Percentiles rank a stretch among this genome's conserved stretches.
Evolutionary conservation across 805 yeast species (phyloP).

Genomic region (Candida ficus): DNA sequence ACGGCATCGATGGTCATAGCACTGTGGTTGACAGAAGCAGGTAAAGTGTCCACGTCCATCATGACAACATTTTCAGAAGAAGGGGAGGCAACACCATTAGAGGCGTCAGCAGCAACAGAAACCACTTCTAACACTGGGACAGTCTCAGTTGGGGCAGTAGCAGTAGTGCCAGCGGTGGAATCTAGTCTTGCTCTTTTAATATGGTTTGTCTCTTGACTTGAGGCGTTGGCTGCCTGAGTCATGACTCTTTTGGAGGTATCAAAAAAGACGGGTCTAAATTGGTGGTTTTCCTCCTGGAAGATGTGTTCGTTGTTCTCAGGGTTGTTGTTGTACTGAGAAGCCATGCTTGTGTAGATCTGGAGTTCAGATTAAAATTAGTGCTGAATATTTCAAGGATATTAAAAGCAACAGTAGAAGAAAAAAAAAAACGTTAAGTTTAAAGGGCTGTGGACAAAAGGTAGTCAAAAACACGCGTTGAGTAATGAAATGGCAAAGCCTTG

Average conservation of each 20-base stretch:
- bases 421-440: too few relatives aligned
- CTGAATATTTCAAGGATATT: too few relatives aligned
- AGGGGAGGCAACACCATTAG: background rate
- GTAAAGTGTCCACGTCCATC: constrained; percentile 14
- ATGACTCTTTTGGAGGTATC: constrained; percentile 21
- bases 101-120: constrained; percentile 4
- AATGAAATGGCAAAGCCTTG: too few relatives aligned
- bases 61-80: constrained; percentile 3
- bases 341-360: constrained; percentile 28
- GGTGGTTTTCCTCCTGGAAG: constrained; percentile 25
- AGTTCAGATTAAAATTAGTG: too few relatives aligned
- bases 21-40: constrained; percentile 4
- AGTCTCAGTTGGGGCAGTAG: constrained; percentile 7
- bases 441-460: too few relatives aligned
- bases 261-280: constrained; percentile 25
- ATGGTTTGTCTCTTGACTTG: constrained; percentile 14
- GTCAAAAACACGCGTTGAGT: too few relatives aligned
- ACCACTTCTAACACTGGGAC: background rate
- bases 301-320: constrained; percentile 32
- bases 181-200: constrained; percentile 30
- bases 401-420: too few relatives aligned
- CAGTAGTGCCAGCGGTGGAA: constrained; percentile 14
- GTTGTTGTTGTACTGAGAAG: constrained; percentile 33
- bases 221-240: constrained; percentile 11
- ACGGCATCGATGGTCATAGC: constrained; percentile 12